Percentiles rank a stretch among this genome's conserved stretches.
Evolutionary conservation across 768 basidiomycete genomes (phyloP).

Genomic region (Podaxis sp.): DNA sequence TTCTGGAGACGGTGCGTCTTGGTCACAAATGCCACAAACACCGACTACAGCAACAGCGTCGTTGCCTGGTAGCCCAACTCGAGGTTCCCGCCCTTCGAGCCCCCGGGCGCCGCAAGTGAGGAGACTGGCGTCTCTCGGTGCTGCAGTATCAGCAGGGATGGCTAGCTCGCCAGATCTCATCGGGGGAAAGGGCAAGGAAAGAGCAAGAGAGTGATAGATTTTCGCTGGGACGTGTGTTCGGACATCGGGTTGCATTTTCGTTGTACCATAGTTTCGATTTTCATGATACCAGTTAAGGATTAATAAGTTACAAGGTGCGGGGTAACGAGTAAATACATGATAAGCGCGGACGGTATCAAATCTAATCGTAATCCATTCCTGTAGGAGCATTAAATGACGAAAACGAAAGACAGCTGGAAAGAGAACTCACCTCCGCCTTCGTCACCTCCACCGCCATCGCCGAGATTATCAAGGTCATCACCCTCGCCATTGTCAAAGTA

Average conservation of each 20-base stretch:
- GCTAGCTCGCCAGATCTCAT: constrained; percentile 37
- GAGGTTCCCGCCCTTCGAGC: constrained; percentile 18
- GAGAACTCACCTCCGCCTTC: constrained; percentile 48
- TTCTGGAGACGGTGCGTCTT: constrained; percentile 31
- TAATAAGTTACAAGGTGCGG: constrained; percentile 3
- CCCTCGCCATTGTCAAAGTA: constrained; percentile 90
- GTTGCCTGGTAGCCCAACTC: constrained; percentile 33
- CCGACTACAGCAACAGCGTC: constrained; percentile 31
- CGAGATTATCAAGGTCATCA: constrained; percentile 77
- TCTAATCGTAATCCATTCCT: constrained; percentile 19
- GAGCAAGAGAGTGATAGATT: constrained; percentile 16
- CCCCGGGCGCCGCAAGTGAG: constrained; percentile 20
- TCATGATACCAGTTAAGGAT: background rate
- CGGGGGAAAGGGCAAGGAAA: constrained; percentile 31
- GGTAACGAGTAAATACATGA: background rate
- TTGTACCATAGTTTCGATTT: constrained; percentile 4
- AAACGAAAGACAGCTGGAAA: no score
- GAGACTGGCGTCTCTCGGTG: constrained; percentile 30
- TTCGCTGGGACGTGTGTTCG: background rate
- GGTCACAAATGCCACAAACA: constrained; percentile 18
- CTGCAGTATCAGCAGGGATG: constrained; percentile 21
- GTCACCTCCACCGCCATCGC: constrained; percentile 68
- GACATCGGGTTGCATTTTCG: background rate
- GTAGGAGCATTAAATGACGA: background rate
- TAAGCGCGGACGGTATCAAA: no score